These are phyloP conservation scores for Calonectria montana DNA, from an alignment of 2,329 filamentous ascomycete genomes.

Conservation along the genomic window DNA sequence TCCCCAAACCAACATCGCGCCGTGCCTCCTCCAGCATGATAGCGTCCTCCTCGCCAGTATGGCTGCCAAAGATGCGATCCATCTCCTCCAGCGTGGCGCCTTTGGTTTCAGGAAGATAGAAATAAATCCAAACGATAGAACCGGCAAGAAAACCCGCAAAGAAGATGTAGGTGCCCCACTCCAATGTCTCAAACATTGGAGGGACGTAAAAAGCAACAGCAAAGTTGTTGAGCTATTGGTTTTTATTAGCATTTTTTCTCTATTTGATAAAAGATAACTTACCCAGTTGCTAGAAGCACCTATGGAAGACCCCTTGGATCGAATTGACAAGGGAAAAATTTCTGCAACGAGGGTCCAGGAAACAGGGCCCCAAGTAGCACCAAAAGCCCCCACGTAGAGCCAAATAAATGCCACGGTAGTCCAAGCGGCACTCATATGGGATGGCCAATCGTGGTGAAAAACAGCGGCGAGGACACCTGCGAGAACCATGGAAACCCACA, in stretches of 20 bases:
- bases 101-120: conserved; percentile 67
- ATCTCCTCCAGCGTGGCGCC: conserved; percentile 65
- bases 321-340: conserved; percentile 58
- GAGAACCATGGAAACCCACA: conserved; percentile 52
- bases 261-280: background rate
- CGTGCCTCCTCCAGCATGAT: conserved; percentile 35
- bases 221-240: conserved; percentile 55
- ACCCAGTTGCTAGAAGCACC: conserved; percentile 57
- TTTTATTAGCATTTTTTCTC: background rate
- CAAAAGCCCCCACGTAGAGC: conserved; percentile 63
- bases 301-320: conserved; percentile 57
- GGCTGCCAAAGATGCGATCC: conserved; percentile 62
- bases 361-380: conserved; percentile 58
- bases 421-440: conserved; percentile 52
- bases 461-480: conserved; percentile 55
- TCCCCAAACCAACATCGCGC: conserved; percentile 35
- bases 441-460: conserved; percentile 50
- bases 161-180: conserved; percentile 69
- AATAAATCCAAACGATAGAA: conserved; percentile 61
- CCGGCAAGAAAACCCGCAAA: conserved; percentile 62
- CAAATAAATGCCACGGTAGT: conserved; percentile 49
- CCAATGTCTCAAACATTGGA: conserved; percentile 48
- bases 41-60: conserved; percentile 44
- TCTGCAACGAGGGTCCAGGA: conserved; percentile 61
- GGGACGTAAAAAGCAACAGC: conserved; percentile 59